Evolutionary conservation across 208 protist species (phyloP).

Genomic region (Tetramitus jugosus): DNA sequence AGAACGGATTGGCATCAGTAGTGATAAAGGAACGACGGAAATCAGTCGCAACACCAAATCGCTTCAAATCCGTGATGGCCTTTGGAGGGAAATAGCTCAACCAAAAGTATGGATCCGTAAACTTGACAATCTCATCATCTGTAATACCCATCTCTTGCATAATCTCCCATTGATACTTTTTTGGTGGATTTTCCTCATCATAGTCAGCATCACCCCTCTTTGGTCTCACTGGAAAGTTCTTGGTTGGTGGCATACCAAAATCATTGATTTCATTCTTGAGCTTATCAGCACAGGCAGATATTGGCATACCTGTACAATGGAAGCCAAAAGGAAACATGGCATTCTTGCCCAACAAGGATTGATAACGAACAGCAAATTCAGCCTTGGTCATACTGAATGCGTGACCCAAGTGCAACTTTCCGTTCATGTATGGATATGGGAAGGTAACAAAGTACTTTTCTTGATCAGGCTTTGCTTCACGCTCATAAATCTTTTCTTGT

Average conservation of each 20-base stretch:
- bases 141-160: conserved; percentile 88
- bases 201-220: conserved; percentile 18
- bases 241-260: conserved; percentile 72
- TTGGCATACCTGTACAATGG: conserved; percentile 99
- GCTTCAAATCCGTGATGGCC: conserved; percentile 85
- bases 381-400: conserved; percentile 97
- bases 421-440: conserved; percentile 99
- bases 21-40: conserved; percentile 99
- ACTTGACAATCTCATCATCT: conserved; percentile 90
- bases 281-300: conserved; percentile 97
- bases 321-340: conserved; percentile 99
- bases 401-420: conserved; percentile 97
- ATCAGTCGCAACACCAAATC: conserved; percentile 88
- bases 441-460: conserved; percentile 97
- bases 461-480: conserved; percentile 45
- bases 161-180: conserved; percentile 96
- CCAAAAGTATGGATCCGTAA: conserved; percentile 95
- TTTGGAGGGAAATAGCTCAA: conserved; percentile 96
- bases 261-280: conserved; percentile 69
- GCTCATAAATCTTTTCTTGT: conserved; percentile 57
- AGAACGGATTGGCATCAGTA: conserved; percentile 97
- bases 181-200: conserved; percentile 28
- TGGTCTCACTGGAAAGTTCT: conserved; percentile 50
- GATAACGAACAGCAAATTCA: conserved; percentile 95
- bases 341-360: conserved; percentile 90